Evolutionary conservation across 805 yeast species (phyloP).

Genomic region (Yarrowia divulgata): DNA sequence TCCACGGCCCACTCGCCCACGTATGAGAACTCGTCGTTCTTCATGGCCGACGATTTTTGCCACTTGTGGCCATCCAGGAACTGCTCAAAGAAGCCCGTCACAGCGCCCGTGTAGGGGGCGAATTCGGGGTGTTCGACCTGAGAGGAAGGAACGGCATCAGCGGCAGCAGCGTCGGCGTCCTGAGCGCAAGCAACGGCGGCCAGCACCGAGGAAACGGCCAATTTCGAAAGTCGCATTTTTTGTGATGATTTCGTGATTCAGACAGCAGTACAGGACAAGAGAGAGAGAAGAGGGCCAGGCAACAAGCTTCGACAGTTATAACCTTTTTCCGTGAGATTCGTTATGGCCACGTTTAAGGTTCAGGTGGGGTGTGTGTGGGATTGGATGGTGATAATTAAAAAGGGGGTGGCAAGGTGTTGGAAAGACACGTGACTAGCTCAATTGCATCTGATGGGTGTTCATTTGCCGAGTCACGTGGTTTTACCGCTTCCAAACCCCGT

Average conservation of each 20-base stretch:
- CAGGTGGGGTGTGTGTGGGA: neutral
- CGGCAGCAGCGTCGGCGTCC: slow-evolving; percentile 21
- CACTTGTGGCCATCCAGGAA: slow-evolving; percentile 60
- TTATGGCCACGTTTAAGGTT: slow-evolving; percentile 37
- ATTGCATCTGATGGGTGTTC: neutral
- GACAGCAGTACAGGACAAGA: no score
- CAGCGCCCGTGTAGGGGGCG: slow-evolving; percentile 35
- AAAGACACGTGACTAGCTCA: neutral
- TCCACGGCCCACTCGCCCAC: slow-evolving; percentile 80
- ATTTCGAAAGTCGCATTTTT: slow-evolving; percentile 34
- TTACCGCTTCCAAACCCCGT: no score
- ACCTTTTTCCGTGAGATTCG: slow-evolving; percentile 15
- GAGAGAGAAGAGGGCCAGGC: neutral
- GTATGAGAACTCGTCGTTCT: slow-evolving; percentile 62
- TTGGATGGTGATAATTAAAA: no score
- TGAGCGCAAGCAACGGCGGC: slow-evolving; percentile 37
- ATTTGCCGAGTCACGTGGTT: no score
- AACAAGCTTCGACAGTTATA: neutral
- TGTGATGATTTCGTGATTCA: no score
- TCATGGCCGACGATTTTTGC: slow-evolving; percentile 62
- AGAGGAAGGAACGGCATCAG: slow-evolving; percentile 6
- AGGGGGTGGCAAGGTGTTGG: no score
- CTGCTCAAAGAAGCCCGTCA: slow-evolving; percentile 68
- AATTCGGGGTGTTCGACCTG: slow-evolving; percentile 33
- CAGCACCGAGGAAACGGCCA: slow-evolving; percentile 38